Evolutionary conservation across 805 yeast species (phyloP).

Genomic region (Babjeviella inositovora): DNA sequence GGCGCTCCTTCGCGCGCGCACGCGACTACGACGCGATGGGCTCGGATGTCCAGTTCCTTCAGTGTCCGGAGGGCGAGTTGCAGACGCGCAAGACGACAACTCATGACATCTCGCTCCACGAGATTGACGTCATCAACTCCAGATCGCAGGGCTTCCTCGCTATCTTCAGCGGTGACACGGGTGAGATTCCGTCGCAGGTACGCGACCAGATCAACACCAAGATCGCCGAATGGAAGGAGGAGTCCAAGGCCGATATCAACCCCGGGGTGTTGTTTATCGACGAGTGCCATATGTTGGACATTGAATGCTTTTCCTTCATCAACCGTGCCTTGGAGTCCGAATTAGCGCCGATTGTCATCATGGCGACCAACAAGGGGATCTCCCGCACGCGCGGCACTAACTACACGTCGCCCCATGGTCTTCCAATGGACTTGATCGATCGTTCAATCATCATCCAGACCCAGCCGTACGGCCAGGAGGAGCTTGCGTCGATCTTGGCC

Average conservation of each 20-base stretch:
- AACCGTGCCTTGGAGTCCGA: conserved; percentile 95
- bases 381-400: conserved; percentile 89
- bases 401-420: conserved; percentile 93
- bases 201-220: conserved; percentile 93
- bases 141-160: conserved; percentile 97
- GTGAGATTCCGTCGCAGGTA: conserved; percentile 91
- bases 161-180: conserved; percentile 89
- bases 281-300: conserved; percentile 96
- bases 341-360: conserved; percentile 89
- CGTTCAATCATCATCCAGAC: conserved; percentile 90
- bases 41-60: conserved; percentile 94
- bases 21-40: conserved; percentile 99
- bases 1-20: conserved; percentile 91
- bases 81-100: conserved; percentile 92
- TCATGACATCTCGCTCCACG: conserved; percentile 96
- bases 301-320: conserved; percentile 88
- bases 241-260: conserved; percentile 94
- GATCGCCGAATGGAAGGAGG: conserved; percentile 97
- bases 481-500: conserved; percentile 69
- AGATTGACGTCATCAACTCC: conserved; percentile 93
- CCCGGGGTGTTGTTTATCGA: conserved; percentile 97
- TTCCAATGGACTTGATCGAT: conserved; percentile 88
- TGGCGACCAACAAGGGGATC: conserved; percentile 97
- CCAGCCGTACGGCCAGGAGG: conserved; percentile 58
- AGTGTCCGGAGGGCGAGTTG: conserved; percentile 97